Conservation (phyloP, 768 basidiomycete genomes). For the Galerina marginata region DNA sequence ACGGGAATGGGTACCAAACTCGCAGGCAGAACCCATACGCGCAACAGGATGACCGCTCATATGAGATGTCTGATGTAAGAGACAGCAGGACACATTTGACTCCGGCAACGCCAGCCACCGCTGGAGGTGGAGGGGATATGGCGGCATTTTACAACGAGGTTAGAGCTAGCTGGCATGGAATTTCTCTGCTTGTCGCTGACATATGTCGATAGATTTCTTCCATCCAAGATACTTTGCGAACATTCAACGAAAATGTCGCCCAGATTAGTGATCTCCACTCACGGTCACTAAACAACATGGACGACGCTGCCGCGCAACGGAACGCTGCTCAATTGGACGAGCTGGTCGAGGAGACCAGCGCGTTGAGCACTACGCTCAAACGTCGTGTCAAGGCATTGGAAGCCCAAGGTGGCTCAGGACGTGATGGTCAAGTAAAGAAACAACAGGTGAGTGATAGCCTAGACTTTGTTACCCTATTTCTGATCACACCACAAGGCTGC, state of each 20-base stretch:
- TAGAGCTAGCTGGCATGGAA: background rate
- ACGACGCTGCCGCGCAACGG: slow-evolving; percentile 67
- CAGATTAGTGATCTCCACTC: slow-evolving; percentile 77
- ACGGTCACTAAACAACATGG: slow-evolving; percentile 76
- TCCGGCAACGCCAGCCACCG: slow-evolving; percentile 31
- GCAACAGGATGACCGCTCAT: slow-evolving; percentile 65
- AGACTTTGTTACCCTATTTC: slow-evolving; percentile 1
- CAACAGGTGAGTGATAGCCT: slow-evolving; percentile 59
- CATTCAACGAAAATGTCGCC: slow-evolving; percentile 72
- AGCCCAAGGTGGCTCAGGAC: slow-evolving; percentile 65
- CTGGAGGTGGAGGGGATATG: slow-evolving; percentile 58
- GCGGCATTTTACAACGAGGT: slow-evolving; percentile 78
- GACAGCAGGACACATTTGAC: slow-evolving; percentile 60
- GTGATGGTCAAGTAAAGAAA: slow-evolving; percentile 75
- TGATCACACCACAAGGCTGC: slow-evolving; percentile 47
- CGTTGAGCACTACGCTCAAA: slow-evolving; percentile 72
- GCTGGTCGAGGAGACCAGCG: slow-evolving; percentile 74
- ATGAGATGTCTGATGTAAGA: slow-evolving; percentile 76
- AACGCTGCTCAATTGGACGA: slow-evolving; percentile 69
- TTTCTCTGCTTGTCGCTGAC: background rate
- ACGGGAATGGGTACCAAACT: slow-evolving; percentile 44
- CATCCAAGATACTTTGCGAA: slow-evolving; percentile 71
- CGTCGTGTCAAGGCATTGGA: slow-evolving; percentile 74
- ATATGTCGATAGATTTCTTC: slow-evolving; percentile 62
- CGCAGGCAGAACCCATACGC: slow-evolving; percentile 68